A percentile compares a stretch with the other conserved stretches of the same genome.
Evolutionary conservation across 1,139 yeast genomes (phyloP).

Genomic region (Scheffersomyces illinoinensis): DNA sequence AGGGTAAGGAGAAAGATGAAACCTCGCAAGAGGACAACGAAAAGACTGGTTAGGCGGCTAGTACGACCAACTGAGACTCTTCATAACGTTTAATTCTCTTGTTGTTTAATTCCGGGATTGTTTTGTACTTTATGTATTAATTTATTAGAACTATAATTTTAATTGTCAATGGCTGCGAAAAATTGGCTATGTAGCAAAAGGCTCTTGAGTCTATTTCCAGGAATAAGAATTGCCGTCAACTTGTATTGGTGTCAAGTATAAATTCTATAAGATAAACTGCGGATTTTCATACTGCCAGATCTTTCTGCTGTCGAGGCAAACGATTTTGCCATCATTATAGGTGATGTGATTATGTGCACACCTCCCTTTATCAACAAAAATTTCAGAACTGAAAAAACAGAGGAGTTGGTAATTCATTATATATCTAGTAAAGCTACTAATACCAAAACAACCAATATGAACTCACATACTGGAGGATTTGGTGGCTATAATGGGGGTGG

Average conservation of each 20-base stretch:
- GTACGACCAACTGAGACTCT: not conserved
- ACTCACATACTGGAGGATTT: not conserved
- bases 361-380: not conserved
- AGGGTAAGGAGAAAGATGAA: conserved; percentile 3
- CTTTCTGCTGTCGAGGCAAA: not conserved
- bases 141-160: not conserved
- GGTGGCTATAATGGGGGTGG: not conserved
- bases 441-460: conserved; percentile 4
- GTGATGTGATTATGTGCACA: not conserved
- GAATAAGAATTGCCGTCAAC: not conserved
- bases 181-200: not conserved
- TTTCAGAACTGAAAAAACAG: not conserved
- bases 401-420: not conserved
- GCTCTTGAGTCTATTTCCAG: too few species aligned
- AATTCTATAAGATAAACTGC: too few species aligned
- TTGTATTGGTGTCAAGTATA: too few species aligned
- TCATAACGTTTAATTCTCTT: not conserved
- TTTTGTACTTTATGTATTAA: not conserved
- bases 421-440: not conserved
- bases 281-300: too few species aligned
- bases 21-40: not conserved
- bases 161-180: not conserved
- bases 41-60: not conserved
- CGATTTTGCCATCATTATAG: not conserved
- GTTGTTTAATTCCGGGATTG: not conserved